phyloP scores from a whole-genome alignment of 179 eudicot genomes.

The Actinidia arguta region DNA sequence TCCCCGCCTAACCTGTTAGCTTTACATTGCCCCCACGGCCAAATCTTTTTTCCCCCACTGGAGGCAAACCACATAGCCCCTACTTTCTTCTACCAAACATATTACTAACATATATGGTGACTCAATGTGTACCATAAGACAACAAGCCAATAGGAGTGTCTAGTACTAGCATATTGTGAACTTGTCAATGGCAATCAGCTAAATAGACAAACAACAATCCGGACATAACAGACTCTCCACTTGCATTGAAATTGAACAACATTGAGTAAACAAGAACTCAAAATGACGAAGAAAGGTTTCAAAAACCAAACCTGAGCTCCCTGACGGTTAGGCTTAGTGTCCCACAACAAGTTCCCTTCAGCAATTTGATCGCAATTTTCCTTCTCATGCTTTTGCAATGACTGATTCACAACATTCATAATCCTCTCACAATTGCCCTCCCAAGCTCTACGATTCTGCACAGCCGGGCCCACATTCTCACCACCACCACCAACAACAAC shows the following conservation, averaged over 20 bases:
- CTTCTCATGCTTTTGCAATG: slow-evolving; percentile 3
- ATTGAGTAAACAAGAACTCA: no score
- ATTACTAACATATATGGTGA: no score
- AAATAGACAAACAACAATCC: not conserved
- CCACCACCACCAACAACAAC: no score
- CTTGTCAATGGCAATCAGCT: not conserved
- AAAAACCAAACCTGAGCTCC: slow-evolving; percentile 49
- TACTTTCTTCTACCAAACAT: no score
- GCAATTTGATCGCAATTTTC: slow-evolving; percentile 20
- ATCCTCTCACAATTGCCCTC: slow-evolving; percentile 12
- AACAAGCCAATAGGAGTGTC: no score
- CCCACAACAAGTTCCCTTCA: slow-evolving; percentile 33
- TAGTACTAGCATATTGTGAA: not conserved
- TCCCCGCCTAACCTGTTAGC: no score
- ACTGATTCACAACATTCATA: slow-evolving; percentile 20
- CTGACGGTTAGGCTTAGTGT: slow-evolving; percentile 33
- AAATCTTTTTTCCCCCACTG: no score
- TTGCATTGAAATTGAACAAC: no score
- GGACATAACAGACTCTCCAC: not conserved
- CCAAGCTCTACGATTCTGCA: slow-evolving; percentile 28
- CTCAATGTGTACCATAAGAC: no score
- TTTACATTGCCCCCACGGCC: no score
- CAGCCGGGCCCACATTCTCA: slow-evolving; percentile 42
- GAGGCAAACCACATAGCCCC: no score
- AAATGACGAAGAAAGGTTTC: not conserved